Conservation (phyloP, 2,329 filamentous ascomycete genomes). For the Aureobasidium sp. region DNA sequence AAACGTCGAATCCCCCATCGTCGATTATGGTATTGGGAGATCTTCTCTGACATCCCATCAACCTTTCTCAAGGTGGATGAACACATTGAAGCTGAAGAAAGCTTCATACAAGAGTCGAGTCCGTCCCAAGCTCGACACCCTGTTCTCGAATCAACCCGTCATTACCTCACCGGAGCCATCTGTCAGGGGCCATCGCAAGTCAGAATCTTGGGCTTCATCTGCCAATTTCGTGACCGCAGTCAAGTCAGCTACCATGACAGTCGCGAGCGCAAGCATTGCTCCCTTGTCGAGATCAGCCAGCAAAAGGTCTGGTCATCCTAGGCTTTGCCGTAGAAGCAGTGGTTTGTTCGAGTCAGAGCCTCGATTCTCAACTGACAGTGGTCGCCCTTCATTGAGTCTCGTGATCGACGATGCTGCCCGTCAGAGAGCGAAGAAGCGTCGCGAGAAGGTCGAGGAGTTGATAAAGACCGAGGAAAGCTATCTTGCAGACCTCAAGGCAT, state of each 20-base stretch:
- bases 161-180: not conserved
- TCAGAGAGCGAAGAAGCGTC: conserved; percentile 64
- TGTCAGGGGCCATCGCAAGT: conserved; percentile 28
- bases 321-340: conserved; percentile 49
- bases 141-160: not conserved
- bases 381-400: conserved; percentile 34
- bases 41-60: not conserved
- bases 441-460: conserved; percentile 75
- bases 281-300: conserved; percentile 50
- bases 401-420: conserved; percentile 60
- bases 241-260: conserved; percentile 71
- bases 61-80: conserved; percentile 68
- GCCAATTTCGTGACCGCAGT: conserved; percentile 72
- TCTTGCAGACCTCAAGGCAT: conserved; percentile 74
- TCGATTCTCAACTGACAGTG: conserved; percentile 54
- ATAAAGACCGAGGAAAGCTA: conserved; percentile 83
- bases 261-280: conserved; percentile 62
- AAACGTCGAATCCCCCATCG: not conserved
- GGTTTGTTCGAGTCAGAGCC: conserved; percentile 56
- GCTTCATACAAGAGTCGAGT: conserved; percentile 24
- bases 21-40: not conserved
- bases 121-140: conserved; percentile 25
- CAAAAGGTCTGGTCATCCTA: conserved; percentile 46
- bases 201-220: conserved; percentile 60
- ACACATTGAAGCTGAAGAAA: conserved; percentile 54